Base-by-base conservation (phyloP, 2,329 filamentous ascomycete species). In the Aspergillus intermedius region DNA sequence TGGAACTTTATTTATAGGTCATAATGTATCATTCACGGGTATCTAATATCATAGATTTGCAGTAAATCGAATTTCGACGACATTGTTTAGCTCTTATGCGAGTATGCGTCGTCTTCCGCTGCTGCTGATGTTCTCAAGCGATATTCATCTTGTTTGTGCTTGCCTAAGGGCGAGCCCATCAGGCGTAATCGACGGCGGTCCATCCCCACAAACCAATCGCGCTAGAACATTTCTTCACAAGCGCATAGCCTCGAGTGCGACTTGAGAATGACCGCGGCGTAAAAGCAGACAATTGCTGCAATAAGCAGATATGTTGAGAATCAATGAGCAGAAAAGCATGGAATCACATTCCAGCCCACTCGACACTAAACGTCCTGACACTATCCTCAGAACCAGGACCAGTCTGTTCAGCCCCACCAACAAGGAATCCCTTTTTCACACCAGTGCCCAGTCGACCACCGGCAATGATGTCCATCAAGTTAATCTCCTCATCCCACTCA, bases 351-450 rank as follows among this genome's bases (percentile, higher is more conserved):
- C 87, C 90, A 46, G 88, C 91, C 91, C 91, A 96, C 71, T 96
- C 91, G 46, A 96, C 80, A 58, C 87, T 91, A 62, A 95, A 95
- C 0, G 86, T 81, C 56, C 87, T 78, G 19, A 91, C 69, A 28
- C 53, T 63, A 17, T 57, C 46, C 49, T 59, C 47, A 21, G 62
- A 53, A 28, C 62, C 75, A 13, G 64, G 57, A 9, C 63, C 66
- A 35, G 61, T 63, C 7, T 66, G 42, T 47, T 78, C 72, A 58
- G 80, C 76, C 0, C 88, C 90, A 5, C 91, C 91, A 49, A 98
- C 78, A 47, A 98, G 73, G 60, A 90, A 96, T 0, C 88, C 88
- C 71, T 98, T 98, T 77, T 98, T 98, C 17, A 97, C 93, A 44
- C 88, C 88, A 2, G 93, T 97, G 0, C 91, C 93, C 54, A 98